Base-by-base conservation (phyloP, 805 yeast species). In the Saccharomycopsis sp. region DNA sequence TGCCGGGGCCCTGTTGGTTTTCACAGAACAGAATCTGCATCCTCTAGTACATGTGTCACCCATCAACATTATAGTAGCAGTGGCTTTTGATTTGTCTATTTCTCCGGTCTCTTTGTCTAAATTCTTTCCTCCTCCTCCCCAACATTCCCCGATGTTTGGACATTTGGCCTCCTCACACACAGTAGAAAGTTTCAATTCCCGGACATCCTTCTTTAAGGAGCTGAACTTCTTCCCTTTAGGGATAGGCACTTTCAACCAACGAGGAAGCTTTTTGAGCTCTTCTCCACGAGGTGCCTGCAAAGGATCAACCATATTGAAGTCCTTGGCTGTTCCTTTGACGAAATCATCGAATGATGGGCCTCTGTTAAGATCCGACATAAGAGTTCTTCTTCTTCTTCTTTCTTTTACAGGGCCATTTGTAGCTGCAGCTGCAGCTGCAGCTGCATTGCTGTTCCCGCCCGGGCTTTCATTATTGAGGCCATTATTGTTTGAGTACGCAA, bases 1-100 rank as follows among this genome's bases (percentile, higher is more conserved):
- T 0, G 86, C 84, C 1, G 99, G 99, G 1, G 75, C 75, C 67
- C 99, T 80, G 70, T 85, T 85, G 0, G 99, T 94, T 72, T 94
- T 94, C 53, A 94, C 99, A 0, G 97, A 89, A 71, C 99, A 94
- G 74, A 94, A 94, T 63, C 99, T 79, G 70, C 99, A 94, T n/a
- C 99, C 99, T 74, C 99, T 81, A 0, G 99, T 94, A 74, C 99
- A 94, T 0, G 99, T 94, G 67, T 94, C 99, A 62, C 99, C 99
- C 81, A 94, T 79, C 59, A 94, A 77, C 99, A 94, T 94, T 65
- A 94, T 94, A 1, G 99, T 94, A 3, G 97, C 97, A 5, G 97
- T 90, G 2, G 99, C 97, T 63, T 90, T 93, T 3, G 93, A 83
- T 70, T 92, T 86, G 41, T 58, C 63, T 19, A 58, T 51, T 22